phyloP scores from a whole-genome alignment of 495 filamentous ascomycete species.

The Penicillium arizonense region DNA sequence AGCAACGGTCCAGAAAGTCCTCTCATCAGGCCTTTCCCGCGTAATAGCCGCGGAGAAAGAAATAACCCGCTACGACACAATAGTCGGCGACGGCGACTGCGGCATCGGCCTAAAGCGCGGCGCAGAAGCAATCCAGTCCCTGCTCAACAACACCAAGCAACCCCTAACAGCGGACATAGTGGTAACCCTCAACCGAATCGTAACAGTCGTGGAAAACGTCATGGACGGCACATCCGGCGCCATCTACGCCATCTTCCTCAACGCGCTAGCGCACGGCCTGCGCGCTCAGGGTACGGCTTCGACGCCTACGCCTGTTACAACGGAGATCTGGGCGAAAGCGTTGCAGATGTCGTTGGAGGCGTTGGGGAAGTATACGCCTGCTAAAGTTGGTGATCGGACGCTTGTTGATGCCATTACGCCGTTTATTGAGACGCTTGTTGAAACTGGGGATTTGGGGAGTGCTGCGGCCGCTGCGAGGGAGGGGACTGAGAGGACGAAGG shows the following conservation, averaged over 20 bases:
- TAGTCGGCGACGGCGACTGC: slow-evolving; percentile 96
- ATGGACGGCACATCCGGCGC: slow-evolving; percentile 98
- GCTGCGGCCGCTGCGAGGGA: slow-evolving; percentile 73
- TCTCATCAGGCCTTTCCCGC: slow-evolving; percentile 65
- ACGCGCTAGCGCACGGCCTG: slow-evolving; percentile 77
- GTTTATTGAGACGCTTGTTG: slow-evolving; percentile 69
- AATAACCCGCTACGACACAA: slow-evolving; percentile 84
- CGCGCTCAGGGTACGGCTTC: slow-evolving; percentile 54
- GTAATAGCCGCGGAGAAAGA: slow-evolving; percentile 78
- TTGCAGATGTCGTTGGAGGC: slow-evolving; percentile 67
- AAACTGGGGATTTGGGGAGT: slow-evolving; percentile 60
- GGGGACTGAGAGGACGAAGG: slow-evolving; percentile 80
- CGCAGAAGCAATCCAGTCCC: slow-evolving; percentile 76
- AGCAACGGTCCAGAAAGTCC: slow-evolving; percentile 50
- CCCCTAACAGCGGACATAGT: slow-evolving; percentile 66
- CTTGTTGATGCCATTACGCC: slow-evolving; percentile 87
- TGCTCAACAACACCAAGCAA: slow-evolving; percentile 51
- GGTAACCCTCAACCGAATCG: slow-evolving; percentile 69
- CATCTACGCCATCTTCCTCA: slow-evolving; percentile 94
- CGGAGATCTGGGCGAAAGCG: slow-evolving; percentile 71
- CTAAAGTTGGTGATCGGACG: slow-evolving; percentile 83
- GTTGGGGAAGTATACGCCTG: slow-evolving; percentile 83
- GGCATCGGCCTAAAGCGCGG: slow-evolving; percentile 87
- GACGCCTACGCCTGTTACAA: slow-evolving; percentile 41
- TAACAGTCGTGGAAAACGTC: slow-evolving; percentile 76